Base-by-base conservation (phyloP, 306 rosid species). In the Bauhinia variegata region DNA sequence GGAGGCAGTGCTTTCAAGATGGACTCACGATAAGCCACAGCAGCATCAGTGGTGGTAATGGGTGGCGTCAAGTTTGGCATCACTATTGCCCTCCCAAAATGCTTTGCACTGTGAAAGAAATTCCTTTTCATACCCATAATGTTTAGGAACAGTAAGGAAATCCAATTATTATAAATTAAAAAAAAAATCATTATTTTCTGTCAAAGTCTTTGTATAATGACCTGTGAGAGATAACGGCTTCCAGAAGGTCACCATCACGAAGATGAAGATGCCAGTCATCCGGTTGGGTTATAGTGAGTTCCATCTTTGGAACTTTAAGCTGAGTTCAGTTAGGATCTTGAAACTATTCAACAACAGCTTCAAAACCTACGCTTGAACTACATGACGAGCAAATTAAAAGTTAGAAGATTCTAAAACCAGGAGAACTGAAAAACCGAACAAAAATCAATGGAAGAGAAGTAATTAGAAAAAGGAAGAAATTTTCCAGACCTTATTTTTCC, bases 1-100 rank as follows among this genome's bases (percentile, higher is more conserved):
- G 63, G 54, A 38, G 98, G 96, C 55, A 92, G 59, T 51, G 84
- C 95, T 79, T 84, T 84, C 81, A 85, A 73, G 70, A 92, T 92
- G 14, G 87, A 84, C 60, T 87, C 92, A 55, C 70, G 86, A 65
- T 92, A 92, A 73, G 86, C 51, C 54, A 92, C 60, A 43, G 95
- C 96, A 37, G 88, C 83, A 53, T 86, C 80, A 0, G 88, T 82
- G 47, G 95, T 82, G 14, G 91, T 84, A 60, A 92, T 32, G 5
- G 96, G 96, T 19, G 98, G 96, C 78, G 78, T 89, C 81, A 92
- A 66, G 89, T 92, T 92, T 7, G 98, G 98, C 96, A 92, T 92
- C 65, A 92, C 90, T 61, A 92, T 92, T 18, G 86, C 98, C 82
- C 96, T 87, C 66, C 84, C 84, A 73, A 92, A 92, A 60, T 84